These are phyloP conservation scores for Aspergillus eucalypticola DNA, from an alignment of 2,329 filamentous ascomycete species.

Conservation along the genomic window DNA sequence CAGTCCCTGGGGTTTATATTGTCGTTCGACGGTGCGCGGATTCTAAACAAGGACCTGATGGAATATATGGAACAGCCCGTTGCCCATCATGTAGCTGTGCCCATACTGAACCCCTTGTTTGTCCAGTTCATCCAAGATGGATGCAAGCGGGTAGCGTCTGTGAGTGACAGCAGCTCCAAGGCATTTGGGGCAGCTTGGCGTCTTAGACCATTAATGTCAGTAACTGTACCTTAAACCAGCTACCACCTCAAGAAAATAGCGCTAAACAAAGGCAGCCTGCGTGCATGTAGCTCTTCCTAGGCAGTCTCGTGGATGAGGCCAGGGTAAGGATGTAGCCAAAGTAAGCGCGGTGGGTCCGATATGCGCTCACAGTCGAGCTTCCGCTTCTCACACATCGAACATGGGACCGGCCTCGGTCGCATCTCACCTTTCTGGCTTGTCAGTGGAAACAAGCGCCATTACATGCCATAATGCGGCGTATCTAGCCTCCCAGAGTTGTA, in stretches of 20 bases:
- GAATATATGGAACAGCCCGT: constrained; percentile 3
- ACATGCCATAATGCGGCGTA: not conserved
- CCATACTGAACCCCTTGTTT: not conserved
- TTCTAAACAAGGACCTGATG: too few species aligned
- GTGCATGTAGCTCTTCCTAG: constrained; percentile 5
- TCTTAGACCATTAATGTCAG: not conserved
- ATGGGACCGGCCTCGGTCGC: constrained; percentile 8
- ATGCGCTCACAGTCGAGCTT: not conserved
- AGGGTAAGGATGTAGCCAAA: constrained; percentile 3
- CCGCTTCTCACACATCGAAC: constrained; percentile 2
- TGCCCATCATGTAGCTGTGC: not conserved
- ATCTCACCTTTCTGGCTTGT: constrained; percentile 12
- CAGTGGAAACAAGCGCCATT: constrained; percentile 6
- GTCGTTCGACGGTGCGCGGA: too few species aligned
- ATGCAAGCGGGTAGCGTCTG: not conserved
- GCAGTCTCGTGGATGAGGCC: not conserved
- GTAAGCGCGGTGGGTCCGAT: constrained; percentile 2
- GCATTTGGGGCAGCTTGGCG: constrained; percentile 1
- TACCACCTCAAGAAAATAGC: not conserved
- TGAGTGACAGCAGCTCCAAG: not conserved
- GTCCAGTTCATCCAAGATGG: constrained; percentile 1
- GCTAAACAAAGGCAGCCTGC: not conserved
- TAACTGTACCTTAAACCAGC: not conserved
- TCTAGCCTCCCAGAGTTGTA: not conserved
- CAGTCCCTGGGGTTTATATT: too few species aligned